Evolutionary conservation across 2,329 filamentous ascomycete species (phyloP).

Genomic region (Beauveria medogensis): DNA sequence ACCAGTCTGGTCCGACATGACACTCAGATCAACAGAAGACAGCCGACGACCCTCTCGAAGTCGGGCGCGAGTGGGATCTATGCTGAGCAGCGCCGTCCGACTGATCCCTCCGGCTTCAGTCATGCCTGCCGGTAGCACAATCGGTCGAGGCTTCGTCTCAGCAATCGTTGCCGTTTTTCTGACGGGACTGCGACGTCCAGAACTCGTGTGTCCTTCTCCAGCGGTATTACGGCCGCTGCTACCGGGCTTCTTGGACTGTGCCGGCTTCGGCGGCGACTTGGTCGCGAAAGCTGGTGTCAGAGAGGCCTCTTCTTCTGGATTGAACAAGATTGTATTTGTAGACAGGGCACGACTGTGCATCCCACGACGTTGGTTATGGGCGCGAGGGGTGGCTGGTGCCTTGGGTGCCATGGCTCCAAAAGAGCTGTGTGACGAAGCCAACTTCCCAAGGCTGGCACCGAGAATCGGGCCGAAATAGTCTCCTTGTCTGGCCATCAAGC

Average conservation of each 20-base stretch:
- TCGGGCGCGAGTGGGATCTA: constrained; percentile 35
- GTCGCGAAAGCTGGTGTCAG: constrained; percentile 31
- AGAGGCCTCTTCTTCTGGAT: constrained; percentile 44
- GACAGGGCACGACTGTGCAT: constrained; percentile 68
- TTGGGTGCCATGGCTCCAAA: constrained; percentile 16
- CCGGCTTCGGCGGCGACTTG: constrained; percentile 30
- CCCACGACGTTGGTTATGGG: constrained; percentile 27
- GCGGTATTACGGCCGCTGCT: constrained; percentile 26
- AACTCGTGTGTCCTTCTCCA: constrained; percentile 12
- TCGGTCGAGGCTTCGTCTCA: constrained; percentile 49
- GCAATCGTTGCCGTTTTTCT: constrained; percentile 34
- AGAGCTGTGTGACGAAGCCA: constrained; percentile 27
- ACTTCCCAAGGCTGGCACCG: constrained; percentile 21
- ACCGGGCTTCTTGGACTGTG: constrained; percentile 27
- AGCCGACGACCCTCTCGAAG: constrained; percentile 32
- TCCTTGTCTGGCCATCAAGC: constrained; percentile 23
- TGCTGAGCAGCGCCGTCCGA: constrained; percentile 40
- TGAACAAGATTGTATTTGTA: constrained; percentile 77
- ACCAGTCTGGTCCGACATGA: constrained; percentile 63
- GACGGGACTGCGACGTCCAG: constrained; percentile 33
- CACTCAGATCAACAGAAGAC: constrained; percentile 63
- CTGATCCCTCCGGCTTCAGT: constrained; percentile 28
- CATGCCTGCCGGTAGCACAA: constrained; percentile 36
- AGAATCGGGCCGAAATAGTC: constrained; percentile 9
- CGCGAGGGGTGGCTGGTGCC: constrained; percentile 24